These are phyloP conservation scores for Termitomyces sp. DNA, from an alignment of 768 basidiomycete genomes.

Conservation along the genomic window DNA sequence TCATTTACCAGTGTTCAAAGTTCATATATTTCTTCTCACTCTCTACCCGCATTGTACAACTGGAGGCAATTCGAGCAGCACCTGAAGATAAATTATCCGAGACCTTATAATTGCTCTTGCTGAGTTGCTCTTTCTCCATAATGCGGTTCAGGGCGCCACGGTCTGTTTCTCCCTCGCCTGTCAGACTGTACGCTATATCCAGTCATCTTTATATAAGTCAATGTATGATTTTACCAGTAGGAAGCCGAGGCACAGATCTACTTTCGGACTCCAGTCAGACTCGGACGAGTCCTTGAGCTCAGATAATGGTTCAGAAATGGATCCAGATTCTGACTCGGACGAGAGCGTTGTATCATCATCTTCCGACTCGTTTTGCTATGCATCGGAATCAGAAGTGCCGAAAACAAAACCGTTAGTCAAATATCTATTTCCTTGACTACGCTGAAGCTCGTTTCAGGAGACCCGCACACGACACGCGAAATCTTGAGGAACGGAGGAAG, in stretches of 20 bases:
- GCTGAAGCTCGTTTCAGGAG: conserved; percentile 13
- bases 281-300: conserved; percentile 32
- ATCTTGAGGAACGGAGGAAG: conserved; percentile 32
- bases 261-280: conserved; percentile 50
- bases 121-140: background rate
- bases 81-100: background rate
- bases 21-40: background rate
- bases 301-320: conserved; percentile 23
- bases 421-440: background rate
- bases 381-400: conserved; percentile 37
- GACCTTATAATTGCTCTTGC: background rate
- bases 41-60: too few species aligned
- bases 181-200: conserved; percentile 5
- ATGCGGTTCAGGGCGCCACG: conserved; percentile 50
- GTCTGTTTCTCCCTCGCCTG: conserved; percentile 12
- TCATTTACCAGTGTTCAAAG: background rate
- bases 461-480: conserved; percentile 21
- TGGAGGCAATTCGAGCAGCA: background rate
- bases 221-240: conserved; percentile 4
- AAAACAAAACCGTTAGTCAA: conserved; percentile 26
- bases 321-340: conserved; percentile 29
- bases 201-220: background rate
- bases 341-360: conserved; percentile 19
- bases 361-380: conserved; percentile 33
- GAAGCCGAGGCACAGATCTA: conserved; percentile 34